Percentiles rank a stretch among this genome's conserved stretches.
phyloP scores from a whole-genome alignment of 2,329 filamentous ascomycete species.

The Neofusicoccum ribis region DNA sequence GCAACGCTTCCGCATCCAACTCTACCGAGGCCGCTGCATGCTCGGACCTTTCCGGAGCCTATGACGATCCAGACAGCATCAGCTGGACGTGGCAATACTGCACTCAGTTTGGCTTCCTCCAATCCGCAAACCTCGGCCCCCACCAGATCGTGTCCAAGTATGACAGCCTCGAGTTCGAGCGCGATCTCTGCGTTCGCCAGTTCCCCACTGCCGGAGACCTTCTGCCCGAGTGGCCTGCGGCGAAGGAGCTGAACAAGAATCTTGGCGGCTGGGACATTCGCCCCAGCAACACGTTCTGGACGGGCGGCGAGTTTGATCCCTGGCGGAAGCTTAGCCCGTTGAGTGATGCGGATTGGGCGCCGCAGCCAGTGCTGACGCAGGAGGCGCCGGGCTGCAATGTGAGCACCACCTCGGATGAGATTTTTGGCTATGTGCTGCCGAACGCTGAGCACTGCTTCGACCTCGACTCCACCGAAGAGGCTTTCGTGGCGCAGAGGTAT shows the following conservation, averaged over 20 bases:
- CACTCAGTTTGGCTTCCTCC: constrained; percentile 54
- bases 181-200: constrained; percentile 49
- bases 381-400: constrained; percentile 47
- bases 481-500: constrained; percentile 34
- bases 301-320: constrained; percentile 52
- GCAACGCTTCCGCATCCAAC: constrained; percentile 27
- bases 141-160: constrained; percentile 51
- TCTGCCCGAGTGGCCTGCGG: constrained; percentile 44
- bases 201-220: constrained; percentile 46
- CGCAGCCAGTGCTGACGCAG: constrained; percentile 41
- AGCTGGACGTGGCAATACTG: constrained; percentile 56
- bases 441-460: constrained; percentile 54
- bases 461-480: constrained; percentile 38
- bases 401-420: constrained; percentile 32
- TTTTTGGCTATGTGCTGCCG: constrained; percentile 51
- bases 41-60: background rate
- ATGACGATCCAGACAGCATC: constrained; percentile 28
- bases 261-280: constrained; percentile 55
- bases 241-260: constrained; percentile 41
- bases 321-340: constrained; percentile 52
- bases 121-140: constrained; percentile 51
- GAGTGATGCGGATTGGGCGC: constrained; percentile 43
- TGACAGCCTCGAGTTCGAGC: constrained; percentile 47
- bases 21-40: background rate
- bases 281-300: constrained; percentile 54